Percentiles rank a stretch among this genome's conserved stretches.
Evolutionary conservation across 1,284 basidiomycete species (phyloP).

Genomic region (Xerocomus nothofagi): DNA sequence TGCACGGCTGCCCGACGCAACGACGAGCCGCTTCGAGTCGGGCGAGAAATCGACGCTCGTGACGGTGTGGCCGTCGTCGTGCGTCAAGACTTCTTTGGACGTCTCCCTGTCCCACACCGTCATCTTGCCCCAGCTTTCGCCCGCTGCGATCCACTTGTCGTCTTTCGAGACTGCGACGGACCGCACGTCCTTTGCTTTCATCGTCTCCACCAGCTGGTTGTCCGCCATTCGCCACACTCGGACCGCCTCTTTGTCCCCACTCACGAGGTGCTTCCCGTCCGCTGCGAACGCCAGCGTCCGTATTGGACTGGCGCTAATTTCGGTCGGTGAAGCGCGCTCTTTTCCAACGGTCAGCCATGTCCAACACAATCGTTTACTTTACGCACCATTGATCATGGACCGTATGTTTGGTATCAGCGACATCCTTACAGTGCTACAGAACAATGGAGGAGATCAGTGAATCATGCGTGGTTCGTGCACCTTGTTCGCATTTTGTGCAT

Average conservation of each 20-base stretch:
- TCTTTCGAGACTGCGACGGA: conserved; percentile 14
- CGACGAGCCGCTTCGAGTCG: conserved; percentile 9
- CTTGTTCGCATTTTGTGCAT: background rate
- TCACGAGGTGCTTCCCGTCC: conserved; percentile 9
- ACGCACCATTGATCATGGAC: conserved; percentile 3
- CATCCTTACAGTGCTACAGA: background rate
- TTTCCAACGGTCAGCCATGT: background rate
- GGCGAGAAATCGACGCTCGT: conserved; percentile 18
- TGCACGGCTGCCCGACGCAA: conserved; percentile 3
- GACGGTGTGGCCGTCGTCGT: conserved; percentile 8
- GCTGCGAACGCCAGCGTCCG: conserved; percentile 11
- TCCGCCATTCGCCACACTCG: conserved; percentile 8
- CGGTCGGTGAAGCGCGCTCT: background rate
- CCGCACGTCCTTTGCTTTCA: conserved; percentile 1
- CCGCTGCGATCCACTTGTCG: conserved; percentile 11
- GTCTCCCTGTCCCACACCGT: conserved; percentile 7
- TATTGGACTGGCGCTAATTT: background rate
- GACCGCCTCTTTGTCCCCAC: conserved; percentile 8
- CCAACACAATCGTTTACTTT: background rate
- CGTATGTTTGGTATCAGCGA: background rate
- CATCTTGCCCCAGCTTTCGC: conserved; percentile 8
- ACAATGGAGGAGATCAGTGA: background rate
- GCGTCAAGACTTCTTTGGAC: conserved; percentile 6
- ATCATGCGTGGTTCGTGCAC: background rate
- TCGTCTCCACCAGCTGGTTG: background rate